Base-by-base conservation (phyloP, 306 rosid genomes). In the Aeschynomene evenia region DNA sequence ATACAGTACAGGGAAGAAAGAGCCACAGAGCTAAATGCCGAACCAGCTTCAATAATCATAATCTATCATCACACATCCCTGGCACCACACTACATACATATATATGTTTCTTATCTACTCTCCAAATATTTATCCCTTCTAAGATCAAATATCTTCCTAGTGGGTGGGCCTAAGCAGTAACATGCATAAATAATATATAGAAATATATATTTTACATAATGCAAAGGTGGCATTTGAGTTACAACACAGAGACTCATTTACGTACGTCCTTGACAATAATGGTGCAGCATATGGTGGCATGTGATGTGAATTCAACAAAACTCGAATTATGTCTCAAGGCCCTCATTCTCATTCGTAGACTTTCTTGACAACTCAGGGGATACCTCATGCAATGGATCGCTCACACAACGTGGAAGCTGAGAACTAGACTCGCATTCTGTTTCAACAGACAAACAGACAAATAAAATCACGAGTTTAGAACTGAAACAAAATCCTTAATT, bases 381-480 rank as follows among this genome's bases (percentile, higher is more conserved):
- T 61, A 69, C 75, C 19, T 83, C 85, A 3, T 68, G 68, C 39
- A 75, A 77, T 3, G 86, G 71, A 40, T 82, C 79, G 67, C 86
- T 84, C 29, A 29, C 85, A 4, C 76, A 79, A 18, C 77, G 57
- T 18, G 89, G 51, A n/a, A 83, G 69, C 65, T 79, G 61, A 28
- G 77, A 66, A n/a, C n/a, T n/a, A 62, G 81, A 66, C 26, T 87
- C 88, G 18, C 82, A 75, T 76, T 84, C 95, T 92, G 77, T n/a
- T 57, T 18, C 24, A 72, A 42, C 26, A 26, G 45, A 60, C 33
- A 22, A 54, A n/a, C n/a, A 49, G 0, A 19, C 34, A 6, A 52
- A 37, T 37, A 9, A 33, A 33, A 33, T 4, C 9, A 33, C 7
- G 10, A 5, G 37, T 33, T 33, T 5, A 33, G 9, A 7, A 33